Percentiles rank a stretch among this genome's conserved stretches.
Evolutionary conservation across 768 basidiomycete genomes (phyloP).

Genomic region (Rhizopogon rudus): DNA sequence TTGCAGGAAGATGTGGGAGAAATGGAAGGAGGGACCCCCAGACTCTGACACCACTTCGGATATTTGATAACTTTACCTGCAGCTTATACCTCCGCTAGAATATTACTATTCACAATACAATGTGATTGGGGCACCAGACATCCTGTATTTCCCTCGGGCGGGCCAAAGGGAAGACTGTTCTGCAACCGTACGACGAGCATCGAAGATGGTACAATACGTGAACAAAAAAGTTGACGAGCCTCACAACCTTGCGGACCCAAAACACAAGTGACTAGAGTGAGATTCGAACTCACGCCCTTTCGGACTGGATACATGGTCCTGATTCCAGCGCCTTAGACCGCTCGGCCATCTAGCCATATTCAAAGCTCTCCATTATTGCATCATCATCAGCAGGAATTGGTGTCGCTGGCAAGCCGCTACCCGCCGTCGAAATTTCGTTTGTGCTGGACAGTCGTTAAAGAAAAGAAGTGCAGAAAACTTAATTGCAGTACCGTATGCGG

Average conservation of each 20-base stretch:
- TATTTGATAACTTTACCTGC: not conserved
- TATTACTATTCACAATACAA: not conserved
- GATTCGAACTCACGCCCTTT: conserved; percentile 14
- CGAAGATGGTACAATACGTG: no score
- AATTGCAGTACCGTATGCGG: no score
- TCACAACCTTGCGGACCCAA: no score
- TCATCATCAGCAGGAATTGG: not conserved
- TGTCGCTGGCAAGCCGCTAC: no score
- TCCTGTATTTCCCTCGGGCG: no score
- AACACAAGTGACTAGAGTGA: conserved; percentile 2
- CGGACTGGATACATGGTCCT: conserved; percentile 30
- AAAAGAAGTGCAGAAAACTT: no score
- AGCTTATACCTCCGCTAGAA: conserved; percentile 1
- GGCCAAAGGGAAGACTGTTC: not conserved
- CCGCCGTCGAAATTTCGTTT: no score
- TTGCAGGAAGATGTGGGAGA: conserved; percentile 35
- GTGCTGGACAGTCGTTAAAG: no score
- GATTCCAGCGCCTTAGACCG: conserved; percentile 58
- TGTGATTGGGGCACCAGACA: not conserved
- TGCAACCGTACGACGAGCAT: no score
- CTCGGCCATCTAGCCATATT: conserved; percentile 43
- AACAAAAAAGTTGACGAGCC: not conserved
- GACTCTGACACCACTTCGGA: conserved; percentile 12
- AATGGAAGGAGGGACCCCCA: conserved; percentile 20
- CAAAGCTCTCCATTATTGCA: not conserved